Evolutionary conservation across 2,329 filamentous ascomycete genomes (phyloP), one percentile per base, ranked within the genome.

Genomic region (Cordyceps tenuipes): DNA sequence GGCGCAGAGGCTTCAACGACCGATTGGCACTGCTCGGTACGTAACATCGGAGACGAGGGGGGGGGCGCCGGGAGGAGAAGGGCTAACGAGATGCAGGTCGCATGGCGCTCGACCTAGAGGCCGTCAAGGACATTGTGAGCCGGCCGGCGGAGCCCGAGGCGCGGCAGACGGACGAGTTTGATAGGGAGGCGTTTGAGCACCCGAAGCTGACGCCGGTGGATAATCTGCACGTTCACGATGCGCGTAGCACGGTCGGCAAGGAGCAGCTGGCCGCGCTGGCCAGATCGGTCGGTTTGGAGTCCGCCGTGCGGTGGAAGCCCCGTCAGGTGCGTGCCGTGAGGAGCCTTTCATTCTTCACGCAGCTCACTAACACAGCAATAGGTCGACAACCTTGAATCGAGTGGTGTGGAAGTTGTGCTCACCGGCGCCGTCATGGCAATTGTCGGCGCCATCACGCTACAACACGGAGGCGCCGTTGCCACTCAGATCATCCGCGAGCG

Each of bases 1-100:
- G 92, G 57, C 82, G 91, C 69, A 87, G 92, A 79, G 93, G 93
- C 1, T 96, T 93, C 77, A 99, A 99, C 72, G 93, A 97, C 69
- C 84, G 90, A 63, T 78, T 99, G 73, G 90, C 91, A n/a, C 91
- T 90, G 69, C 78, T 96, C 58, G 93, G 91, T 95, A 82, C 51
- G 76, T 67, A 15, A 13, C 19, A 21, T 39, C 8, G 3, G 13
- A 31, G 9, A 13, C 5, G 1, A 15, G 39, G 29, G 5, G 8
- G 21, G 17, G 26, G 10, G 23, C 23, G 23, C 23, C 23, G 23
- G 23, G 23, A 23, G 23, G 29, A 10, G 8, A 15, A 12, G 26
- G 10, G 47, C 55, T 57, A 50, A 57, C 46, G 6, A 48, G 36
- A 44, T 9, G 21, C 23, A 59, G 57, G 57, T 48, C 73, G 73